phyloP scores from a whole-genome alignment of 257 asterid species.

The Solanum commersonii region DNA sequence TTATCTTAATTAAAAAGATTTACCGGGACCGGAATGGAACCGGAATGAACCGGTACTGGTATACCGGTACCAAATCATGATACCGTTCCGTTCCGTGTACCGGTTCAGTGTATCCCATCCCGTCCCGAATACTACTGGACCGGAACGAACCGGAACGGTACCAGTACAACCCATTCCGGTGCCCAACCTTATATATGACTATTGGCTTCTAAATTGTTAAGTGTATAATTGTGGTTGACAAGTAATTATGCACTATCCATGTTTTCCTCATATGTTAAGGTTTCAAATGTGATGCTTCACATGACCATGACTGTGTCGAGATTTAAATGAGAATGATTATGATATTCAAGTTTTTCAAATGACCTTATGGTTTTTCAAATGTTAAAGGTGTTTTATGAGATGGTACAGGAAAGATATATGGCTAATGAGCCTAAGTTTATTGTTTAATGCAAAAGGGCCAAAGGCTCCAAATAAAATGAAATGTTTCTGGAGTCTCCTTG shows the following conservation, averaged over 20 bases:
- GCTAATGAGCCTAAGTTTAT: not conserved
- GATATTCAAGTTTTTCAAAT: not conserved
- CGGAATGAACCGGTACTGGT: too few relatives aligned
- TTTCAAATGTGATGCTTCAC: not conserved
- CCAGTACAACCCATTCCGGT: too few relatives aligned
- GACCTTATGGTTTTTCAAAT: not conserved
- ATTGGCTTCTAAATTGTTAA: not conserved
- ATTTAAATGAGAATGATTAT: not conserved
- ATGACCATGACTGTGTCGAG: not conserved
- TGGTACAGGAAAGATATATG: not conserved
- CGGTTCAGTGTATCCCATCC: too few relatives aligned
- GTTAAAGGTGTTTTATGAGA: not conserved
- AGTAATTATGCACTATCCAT: not conserved
- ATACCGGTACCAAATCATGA: too few relatives aligned
- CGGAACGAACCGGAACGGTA: too few relatives aligned
- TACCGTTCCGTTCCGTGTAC: too few relatives aligned
- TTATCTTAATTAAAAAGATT: too few relatives aligned
- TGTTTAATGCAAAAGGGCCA: not conserved
- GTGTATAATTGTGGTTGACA: not conserved
- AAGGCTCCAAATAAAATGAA: not conserved
- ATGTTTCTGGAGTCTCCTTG: not conserved
- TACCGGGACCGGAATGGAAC: too few relatives aligned
- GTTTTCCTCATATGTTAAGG: not conserved
- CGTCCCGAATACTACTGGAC: too few relatives aligned
- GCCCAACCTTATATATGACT: not conserved